Percentiles rank a stretch among this genome's conserved stretches.
These are phyloP conservation scores for Kazachstania psychrophila DNA, from an alignment of 805 yeast species.

Conservation along the genomic window DNA sequence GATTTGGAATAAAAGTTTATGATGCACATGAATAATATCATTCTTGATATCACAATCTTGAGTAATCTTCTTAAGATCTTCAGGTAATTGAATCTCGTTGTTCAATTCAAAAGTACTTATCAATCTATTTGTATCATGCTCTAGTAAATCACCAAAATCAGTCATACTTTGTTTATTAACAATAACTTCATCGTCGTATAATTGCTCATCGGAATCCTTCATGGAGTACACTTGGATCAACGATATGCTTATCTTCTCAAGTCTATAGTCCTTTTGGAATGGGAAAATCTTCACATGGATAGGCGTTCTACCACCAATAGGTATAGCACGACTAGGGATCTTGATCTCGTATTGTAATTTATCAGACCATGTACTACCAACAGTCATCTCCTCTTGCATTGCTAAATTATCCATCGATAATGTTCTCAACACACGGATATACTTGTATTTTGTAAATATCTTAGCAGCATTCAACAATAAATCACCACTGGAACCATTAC, in stretches of 20 bases:
- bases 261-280: conserved; percentile 59
- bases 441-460: conserved; percentile 33
- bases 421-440: conserved; percentile 72
- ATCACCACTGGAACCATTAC: conserved; percentile 9
- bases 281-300: conserved; percentile 68
- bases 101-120: conserved; percentile 57
- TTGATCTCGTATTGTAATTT: conserved; percentile 81
- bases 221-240: conserved; percentile 56
- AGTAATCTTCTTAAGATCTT: conserved; percentile 59
- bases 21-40: conserved; percentile 64
- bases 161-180: conserved; percentile 44
- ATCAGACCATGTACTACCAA: conserved; percentile 84
- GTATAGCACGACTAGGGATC: conserved; percentile 77
- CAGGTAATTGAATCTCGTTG: conserved; percentile 54
- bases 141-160: conserved; percentile 36
- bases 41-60: conserved; percentile 70
- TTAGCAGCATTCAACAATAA: not conserved
- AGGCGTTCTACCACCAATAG: conserved; percentile 70
- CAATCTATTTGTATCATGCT: conserved; percentile 23
- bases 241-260: conserved; percentile 59
- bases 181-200: conserved; percentile 51
- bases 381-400: conserved; percentile 66
- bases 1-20: conserved; percentile 67
- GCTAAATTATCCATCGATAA: conserved; percentile 65
- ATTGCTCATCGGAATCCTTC: conserved; percentile 46